Evolutionary conservation across 2,329 filamentous ascomycete species (phyloP), one percentile per base, ranked within the genome.

Genomic region (Cladosporium sp.): DNA sequence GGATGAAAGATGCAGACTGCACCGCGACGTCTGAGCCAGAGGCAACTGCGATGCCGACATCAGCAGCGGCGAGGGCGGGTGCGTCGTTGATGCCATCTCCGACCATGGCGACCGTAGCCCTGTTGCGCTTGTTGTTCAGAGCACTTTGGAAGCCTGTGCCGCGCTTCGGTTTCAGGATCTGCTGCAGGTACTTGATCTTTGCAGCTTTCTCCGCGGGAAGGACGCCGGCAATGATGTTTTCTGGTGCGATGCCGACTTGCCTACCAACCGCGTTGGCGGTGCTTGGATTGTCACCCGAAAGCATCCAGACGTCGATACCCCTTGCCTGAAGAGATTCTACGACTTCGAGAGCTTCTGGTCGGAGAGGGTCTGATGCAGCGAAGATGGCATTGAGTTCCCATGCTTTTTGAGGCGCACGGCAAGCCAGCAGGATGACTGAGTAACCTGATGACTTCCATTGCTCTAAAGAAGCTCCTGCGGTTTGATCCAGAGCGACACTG

Each of bases 51-150:
- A 96, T 94, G 65, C 91, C 91, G 1, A 96, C 87, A 71, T 96
- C 92, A 18, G 92, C 91, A 0, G 88, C 88, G 1, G 90, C 88
- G 4, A 96, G 85, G 1, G 92, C 92, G 0, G 92, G 91, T 0
- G 91, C 90, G 73, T 96, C 92, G 72, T 96, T 96, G 70, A 94
- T 91, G 21, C 92, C 92, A 71, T 96, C 92, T 44, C 92, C 92
- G 1, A 93, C 91, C 86, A 96, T 95, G 46, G 88, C 92, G 0
- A 96, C 87, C 1, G 91, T 84, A 0, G 83, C 82, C 23, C 85
- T 82, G 33, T 29, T 58, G 12, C 62, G 44, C 33, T 62, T 61
- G 31, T 49, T 61, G 35, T 26, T 67, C 14, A 65, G 50, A 28
- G 37, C 28, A 23, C 56, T 57, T 11, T 61, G 62, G 75, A 40